Evolutionary conservation across 306 rosid genomes (phyloP).

Genomic region (Cicer arietinum): DNA sequence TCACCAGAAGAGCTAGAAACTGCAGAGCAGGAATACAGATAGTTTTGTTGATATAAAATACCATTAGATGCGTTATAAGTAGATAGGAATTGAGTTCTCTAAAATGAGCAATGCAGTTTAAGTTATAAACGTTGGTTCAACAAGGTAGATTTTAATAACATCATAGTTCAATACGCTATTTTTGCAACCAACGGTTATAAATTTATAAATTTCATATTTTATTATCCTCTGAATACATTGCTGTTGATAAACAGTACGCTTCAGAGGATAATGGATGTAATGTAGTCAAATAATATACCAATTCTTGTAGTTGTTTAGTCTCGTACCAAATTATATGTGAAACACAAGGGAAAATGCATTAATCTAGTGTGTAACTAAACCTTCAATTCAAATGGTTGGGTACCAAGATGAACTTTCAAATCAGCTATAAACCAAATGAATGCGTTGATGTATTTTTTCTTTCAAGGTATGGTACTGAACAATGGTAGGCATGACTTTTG

Average conservation of each 20-base stretch:
- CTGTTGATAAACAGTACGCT: too few species aligned
- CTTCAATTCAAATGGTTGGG: conserved; percentile 6
- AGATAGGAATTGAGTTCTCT: not conserved
- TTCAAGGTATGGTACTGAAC: not conserved
- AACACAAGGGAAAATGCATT: not conserved
- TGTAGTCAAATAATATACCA: not conserved
- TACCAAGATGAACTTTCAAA: conserved; percentile 2
- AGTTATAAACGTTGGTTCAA: not conserved
- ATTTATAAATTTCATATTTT: not conserved
- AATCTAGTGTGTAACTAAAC: not conserved
- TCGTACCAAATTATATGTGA: too few species aligned
- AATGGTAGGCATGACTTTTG: not conserved
- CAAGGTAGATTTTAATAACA: not conserved
- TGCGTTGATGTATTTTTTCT: not conserved
- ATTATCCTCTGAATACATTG: not conserved
- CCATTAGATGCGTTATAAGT: conserved; percentile 6
- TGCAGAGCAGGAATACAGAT: conserved; percentile 45
- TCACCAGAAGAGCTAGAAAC: conserved; percentile 52
- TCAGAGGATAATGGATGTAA: not conserved
- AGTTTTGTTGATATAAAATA: conserved; percentile 13
- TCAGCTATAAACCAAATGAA: conserved; percentile 10
- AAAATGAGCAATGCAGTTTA: not conserved
- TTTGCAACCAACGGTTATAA: not conserved
- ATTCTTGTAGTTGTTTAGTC: not conserved
- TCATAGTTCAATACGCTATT: not conserved